phyloP scores from a whole-genome alignment of 768 basidiomycete genomes.

The Panaeolus papilionaceus region DNA sequence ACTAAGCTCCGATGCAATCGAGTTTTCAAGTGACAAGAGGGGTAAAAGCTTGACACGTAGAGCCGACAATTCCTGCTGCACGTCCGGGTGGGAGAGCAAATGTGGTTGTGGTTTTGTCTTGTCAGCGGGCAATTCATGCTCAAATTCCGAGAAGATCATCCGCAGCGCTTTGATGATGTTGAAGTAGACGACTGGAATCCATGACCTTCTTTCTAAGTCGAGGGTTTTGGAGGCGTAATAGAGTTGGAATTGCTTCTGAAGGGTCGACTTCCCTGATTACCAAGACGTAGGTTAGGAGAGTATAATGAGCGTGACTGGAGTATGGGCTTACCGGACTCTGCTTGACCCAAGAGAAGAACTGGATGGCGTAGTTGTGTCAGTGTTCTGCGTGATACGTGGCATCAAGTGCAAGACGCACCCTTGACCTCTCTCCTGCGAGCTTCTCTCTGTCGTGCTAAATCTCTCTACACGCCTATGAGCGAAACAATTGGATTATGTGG shows the following conservation, averaged over 20 bases:
- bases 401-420: conserved; percentile 39
- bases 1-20: conserved; percentile 70
- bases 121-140: conserved; percentile 51
- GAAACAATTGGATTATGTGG: background rate
- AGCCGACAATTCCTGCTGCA: conserved; percentile 47
- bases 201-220: conserved; percentile 73
- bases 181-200: conserved; percentile 84
- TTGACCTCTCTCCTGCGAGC: conserved; percentile 49
- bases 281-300: background rate
- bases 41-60: conserved; percentile 66
- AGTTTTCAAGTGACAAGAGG: conserved; percentile 69
- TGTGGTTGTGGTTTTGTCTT: background rate
- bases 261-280: conserved; percentile 72
- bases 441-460: conserved; percentile 52
- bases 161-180: conserved; percentile 84
- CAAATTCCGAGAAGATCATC: conserved; percentile 75
- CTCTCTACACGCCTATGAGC: conserved; percentile 43
- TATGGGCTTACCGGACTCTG: conserved; percentile 58
- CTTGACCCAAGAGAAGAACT: conserved; percentile 83
- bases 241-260: conserved; percentile 86
- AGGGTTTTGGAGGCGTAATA: conserved; percentile 76
- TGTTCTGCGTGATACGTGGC: conserved; percentile 9
- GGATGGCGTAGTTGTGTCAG: conserved; percentile 1
- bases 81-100: background rate
- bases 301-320: background rate